Evolutionary conservation across 192 early-diverging fungal species (phyloP), one percentile per base, ranked within the genome.

Genomic region (Backusella psychrophila): DNA sequence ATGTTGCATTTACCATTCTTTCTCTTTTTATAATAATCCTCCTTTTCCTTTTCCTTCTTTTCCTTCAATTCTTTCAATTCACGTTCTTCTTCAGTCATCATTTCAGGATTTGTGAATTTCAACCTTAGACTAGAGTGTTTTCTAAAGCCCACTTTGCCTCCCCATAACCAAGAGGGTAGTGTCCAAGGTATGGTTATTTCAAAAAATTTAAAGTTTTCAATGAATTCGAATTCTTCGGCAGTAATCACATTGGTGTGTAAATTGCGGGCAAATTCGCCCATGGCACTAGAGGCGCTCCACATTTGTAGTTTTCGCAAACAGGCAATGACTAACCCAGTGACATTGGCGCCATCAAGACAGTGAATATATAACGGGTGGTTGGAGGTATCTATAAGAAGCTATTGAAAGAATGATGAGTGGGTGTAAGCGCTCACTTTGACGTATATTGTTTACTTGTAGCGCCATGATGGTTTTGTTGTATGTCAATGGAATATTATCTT

Each of bases 251-350:
- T 86, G 6, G 85, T 85, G 11, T 90, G 86, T 19, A 90, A 74
- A 63, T 83, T 84, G 46, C 89, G 88, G 1, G 91, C 49, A 44
- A 92, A 95, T 86, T 95, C 93, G 46, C 87, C 86, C 78, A 93
- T 86, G 17, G 88, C 86, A 26, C 88, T 89, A 9, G 93, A 85
- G 33, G 90, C 77, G 12, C 89, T 91, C 97, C 97, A 98, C 76
- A 93, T 88, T 86, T 97, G 95, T 56, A 99, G 80, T 75, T 95
- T 97, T 39, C 97, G 88, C 74, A 99, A 75, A 79, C 94, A 96
- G 77, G 94, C 91, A 14, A 97, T 81, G 2, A 95, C 88, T 3
- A 96, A 81, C 0, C 94, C 94, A 2, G 94, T 97, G 38, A 96
- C 94, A 72, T 93, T 88, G 2, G 93, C 89, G 12, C 96, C 96